Base-by-base conservation (phyloP, 2,329 filamentous ascomycete genomes). In the Penicillium sp. region DNA sequence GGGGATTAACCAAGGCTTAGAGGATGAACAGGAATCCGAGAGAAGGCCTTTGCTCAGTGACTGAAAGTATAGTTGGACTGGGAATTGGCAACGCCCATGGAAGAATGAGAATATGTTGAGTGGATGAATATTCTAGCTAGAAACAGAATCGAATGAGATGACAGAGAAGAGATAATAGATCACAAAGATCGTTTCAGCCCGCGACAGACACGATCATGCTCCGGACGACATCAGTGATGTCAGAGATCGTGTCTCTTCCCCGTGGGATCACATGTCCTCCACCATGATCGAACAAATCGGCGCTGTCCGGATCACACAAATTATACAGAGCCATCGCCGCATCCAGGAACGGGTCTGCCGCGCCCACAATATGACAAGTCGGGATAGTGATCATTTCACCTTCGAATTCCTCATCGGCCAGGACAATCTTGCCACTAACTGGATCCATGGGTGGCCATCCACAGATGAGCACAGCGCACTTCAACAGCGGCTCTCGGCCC, bases 261-360 rank as follows among this genome's bases (percentile, higher is more conserved):
- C 60, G 51, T 5, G 68, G 68, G 6, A 71, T 50, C 2, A 60
- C 60, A 45, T 71, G 68, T 0, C 68, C 68, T 20, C 65, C 65
- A 0, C 62, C 67, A 34, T 70, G 66, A 32, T 71, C 68, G 22
- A 69, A 70, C 4, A 71, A 49, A 30, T 61, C 59, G 1, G 65
- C 66, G 1, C 50, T 62, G 25, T 69, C 64, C 5, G 57, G 54
- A 35, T 70, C 61, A 34, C 68, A 71, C 20, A 70, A 55, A 37
- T 67, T 69, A 49, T 60, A 69, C 6, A 70, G 47, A 1, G 64
- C 63, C 47, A 68, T 61, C 1, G 61, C 56, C 0, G 60, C 62
- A 30, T 61, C 50, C 6, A 66, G 49, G 44, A 65, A 67, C 0
- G 67, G 66, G 39, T 71, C 68, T 3, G 54, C 50, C 4, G 55